Conservation (phyloP, 1,139 yeast species). For the Kodamaea sp. region DNA sequence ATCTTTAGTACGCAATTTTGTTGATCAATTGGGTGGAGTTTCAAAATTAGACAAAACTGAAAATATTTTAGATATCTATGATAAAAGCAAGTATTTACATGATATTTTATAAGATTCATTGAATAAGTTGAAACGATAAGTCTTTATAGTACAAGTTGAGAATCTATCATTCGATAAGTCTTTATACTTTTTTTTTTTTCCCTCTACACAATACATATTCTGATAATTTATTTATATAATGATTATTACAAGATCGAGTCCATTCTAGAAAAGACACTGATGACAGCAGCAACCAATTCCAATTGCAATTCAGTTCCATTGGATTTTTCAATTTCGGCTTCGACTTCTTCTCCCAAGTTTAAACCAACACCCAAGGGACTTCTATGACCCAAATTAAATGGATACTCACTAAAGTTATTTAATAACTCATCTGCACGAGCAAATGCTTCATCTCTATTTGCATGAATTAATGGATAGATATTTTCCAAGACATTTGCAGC, state of each 20-base stretch:
- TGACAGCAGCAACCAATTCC: conserved; percentile 89
- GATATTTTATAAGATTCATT: conserved; percentile 1
- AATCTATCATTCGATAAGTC: not conserved
- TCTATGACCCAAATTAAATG: conserved; percentile 57
- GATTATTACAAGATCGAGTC: conserved; percentile 41
- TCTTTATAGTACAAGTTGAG: not conserved
- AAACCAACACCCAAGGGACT: conserved; percentile 71
- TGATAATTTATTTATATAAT: not conserved
- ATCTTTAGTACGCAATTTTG: conserved; percentile 42
- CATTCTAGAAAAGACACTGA: conserved; percentile 58
- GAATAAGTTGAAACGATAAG: not conserved
- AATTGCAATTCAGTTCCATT: conserved; percentile 59
- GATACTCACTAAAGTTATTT: conserved; percentile 78
- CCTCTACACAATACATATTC: too few species aligned
- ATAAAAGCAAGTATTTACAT: conserved; percentile 16
- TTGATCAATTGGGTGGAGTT: conserved; percentile 39
- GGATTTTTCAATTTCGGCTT: conserved; percentile 62
- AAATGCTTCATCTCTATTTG: conserved; percentile 89
- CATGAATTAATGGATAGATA: conserved; percentile 76
- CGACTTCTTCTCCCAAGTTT: conserved; percentile 68
- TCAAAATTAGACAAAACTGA: conserved; percentile 7
- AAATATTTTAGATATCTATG: conserved; percentile 18
- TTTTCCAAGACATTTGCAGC: conserved; percentile 97
- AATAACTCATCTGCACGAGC: conserved; percentile 89
- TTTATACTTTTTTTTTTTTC: not conserved